These are phyloP conservation scores for Penicillium janthinellum DNA, from an alignment of 2,329 filamentous ascomycete genomes.

Conservation along the genomic window DNA sequence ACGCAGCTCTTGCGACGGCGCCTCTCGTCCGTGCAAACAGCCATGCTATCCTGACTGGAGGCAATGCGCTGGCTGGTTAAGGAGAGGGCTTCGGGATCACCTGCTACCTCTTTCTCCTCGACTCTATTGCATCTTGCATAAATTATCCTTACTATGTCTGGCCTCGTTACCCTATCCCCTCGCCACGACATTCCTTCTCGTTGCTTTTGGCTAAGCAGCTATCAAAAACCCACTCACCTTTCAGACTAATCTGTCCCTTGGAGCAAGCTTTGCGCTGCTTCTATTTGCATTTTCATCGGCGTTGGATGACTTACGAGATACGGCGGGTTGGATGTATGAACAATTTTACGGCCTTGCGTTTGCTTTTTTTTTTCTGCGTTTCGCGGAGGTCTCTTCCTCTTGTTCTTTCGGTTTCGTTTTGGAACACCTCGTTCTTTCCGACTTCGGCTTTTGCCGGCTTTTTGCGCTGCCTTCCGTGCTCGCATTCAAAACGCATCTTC, in stretches of 20 bases:
- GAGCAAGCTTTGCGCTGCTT: slow-evolving; percentile 12
- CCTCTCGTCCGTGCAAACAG: slow-evolving; percentile 39
- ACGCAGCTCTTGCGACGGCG: slow-evolving; percentile 36
- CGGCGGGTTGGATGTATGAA: slow-evolving; percentile 38
- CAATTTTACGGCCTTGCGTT: slow-evolving; percentile 28
- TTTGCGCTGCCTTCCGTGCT: slow-evolving; percentile 21
- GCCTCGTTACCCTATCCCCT: not conserved
- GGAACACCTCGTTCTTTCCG: slow-evolving; percentile 9
- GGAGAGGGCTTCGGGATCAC: not conserved
- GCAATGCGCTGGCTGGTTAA: slow-evolving; percentile 40
- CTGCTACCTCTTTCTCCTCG: not conserved
- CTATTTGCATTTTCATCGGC: slow-evolving; percentile 35
- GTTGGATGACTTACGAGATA: slow-evolving; percentile 36
- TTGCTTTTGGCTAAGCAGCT: not conserved
- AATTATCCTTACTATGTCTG: not conserved
- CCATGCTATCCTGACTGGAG: slow-evolving; percentile 46
- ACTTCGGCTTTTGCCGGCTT: slow-evolving; percentile 22
- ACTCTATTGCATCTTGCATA: not conserved
- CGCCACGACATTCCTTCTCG: not conserved
- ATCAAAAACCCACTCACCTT: slow-evolving; percentile 9
- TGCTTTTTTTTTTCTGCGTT: slow-evolving; percentile 16
- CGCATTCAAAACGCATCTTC: slow-evolving; percentile 19
- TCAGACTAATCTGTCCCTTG: not conserved
- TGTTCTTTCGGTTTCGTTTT: slow-evolving; percentile 3
- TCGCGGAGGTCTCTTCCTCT: slow-evolving; percentile 8